Conservation (phyloP, 805 yeast genomes). For the Sugiyamaella marilandica region DNA sequence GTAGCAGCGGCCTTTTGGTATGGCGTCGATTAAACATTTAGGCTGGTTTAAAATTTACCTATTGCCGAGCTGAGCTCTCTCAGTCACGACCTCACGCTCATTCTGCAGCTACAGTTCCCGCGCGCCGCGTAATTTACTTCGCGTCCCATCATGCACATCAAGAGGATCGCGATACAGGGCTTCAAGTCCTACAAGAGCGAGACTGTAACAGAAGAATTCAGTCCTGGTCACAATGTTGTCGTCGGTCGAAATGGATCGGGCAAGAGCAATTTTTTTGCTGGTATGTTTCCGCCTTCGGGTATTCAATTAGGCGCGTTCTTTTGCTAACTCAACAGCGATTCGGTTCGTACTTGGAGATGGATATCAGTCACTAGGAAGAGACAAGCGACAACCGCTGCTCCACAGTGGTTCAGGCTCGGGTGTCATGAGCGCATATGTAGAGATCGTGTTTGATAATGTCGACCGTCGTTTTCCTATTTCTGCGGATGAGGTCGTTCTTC, state of each 20-base stretch:
- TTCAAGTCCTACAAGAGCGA: constrained; percentile 88
- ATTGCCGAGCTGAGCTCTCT: too few species aligned
- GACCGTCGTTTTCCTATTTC: constrained; percentile 71
- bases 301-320: neutral
- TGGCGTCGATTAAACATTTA: too few species aligned
- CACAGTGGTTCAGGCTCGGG: constrained; percentile 80
- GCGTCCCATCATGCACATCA: constrained; percentile 1
- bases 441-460: constrained; percentile 75
- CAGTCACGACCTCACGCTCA: too few species aligned
- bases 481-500: constrained; percentile 61
- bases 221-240: constrained; percentile 79
- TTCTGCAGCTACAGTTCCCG: too few species aligned
- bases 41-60: too few species aligned
- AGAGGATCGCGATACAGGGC: constrained; percentile 70
- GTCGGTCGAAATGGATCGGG: constrained; percentile 96
- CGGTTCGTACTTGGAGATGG: constrained; percentile 90
- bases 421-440: constrained; percentile 89
- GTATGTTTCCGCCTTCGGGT: constrained; percentile 1
- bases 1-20: too few species aligned
- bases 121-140: constrained; percentile 2
- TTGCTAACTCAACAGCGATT: constrained; percentile 47
- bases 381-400: constrained; percentile 79
- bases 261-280: constrained; percentile 86
- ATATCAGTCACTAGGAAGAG: constrained; percentile 70
- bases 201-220: constrained; percentile 67